Conservation (phyloP, 495 filamentous ascomycete genomes). For the Jackrogersella multiformis region DNA sequence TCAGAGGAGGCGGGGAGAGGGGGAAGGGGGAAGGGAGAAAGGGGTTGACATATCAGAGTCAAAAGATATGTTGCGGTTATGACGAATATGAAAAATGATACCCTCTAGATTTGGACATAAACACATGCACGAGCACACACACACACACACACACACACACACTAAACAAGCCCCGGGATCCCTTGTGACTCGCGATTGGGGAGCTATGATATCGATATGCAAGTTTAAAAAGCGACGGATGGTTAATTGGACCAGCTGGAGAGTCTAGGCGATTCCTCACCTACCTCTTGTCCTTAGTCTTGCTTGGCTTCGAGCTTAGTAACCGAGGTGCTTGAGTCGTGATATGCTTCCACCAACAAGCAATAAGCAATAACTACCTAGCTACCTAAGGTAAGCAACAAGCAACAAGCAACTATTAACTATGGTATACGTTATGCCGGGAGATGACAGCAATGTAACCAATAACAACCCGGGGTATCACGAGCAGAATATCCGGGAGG, state of each 20-base stretch:
- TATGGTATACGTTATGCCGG: too few species aligned
- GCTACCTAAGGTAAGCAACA: too few species aligned
- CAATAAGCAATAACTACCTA: too few species aligned
- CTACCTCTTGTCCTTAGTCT: constrained; percentile 5
- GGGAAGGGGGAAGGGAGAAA: background rate
- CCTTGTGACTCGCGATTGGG: constrained; percentile 20
- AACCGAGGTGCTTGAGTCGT: constrained; percentile 14
- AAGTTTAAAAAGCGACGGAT: constrained; percentile 5
- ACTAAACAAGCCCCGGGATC: too few species aligned
- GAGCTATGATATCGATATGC: constrained; percentile 4
- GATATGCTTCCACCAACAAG: constrained; percentile 24
- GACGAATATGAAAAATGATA: constrained; percentile 13
- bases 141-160: too few species aligned
- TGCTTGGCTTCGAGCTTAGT: constrained; percentile 26
- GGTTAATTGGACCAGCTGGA: constrained; percentile 4
- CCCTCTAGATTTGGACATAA: too few species aligned
- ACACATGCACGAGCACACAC: too few species aligned
- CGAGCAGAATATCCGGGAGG: constrained; percentile 27
- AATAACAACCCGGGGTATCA: constrained; percentile 27
- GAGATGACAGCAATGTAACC: constrained; percentile 25
- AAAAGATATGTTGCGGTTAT: constrained; percentile 4
- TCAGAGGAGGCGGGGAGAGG: constrained; percentile 4
- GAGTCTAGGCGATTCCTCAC: constrained; percentile 13
- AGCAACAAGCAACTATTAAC: too few species aligned
- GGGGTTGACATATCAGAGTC: constrained; percentile 2